Conservation (phyloP, 2,329 filamentous ascomycete genomes). For the Neocatenulostroma microsporum region DNA sequence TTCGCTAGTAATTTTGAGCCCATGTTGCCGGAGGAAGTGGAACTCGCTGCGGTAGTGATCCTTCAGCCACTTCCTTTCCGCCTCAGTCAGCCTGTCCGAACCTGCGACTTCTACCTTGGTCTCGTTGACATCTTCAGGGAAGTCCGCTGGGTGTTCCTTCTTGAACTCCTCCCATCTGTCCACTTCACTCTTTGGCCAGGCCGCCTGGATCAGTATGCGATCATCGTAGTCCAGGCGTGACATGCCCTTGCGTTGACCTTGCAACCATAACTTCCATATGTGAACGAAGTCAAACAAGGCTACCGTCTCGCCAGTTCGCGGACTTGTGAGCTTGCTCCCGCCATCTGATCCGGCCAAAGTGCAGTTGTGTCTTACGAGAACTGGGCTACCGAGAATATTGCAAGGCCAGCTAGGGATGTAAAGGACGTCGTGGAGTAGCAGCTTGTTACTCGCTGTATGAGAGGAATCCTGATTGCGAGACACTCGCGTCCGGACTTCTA, state of each 20-base stretch:
- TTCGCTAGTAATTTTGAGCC: constrained; percentile 31
- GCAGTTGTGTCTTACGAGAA: neutral
- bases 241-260: neutral
- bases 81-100: neutral
- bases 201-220: neutral
- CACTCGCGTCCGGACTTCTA: no score
- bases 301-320: neutral
- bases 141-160: no score
- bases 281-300: neutral
- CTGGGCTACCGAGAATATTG: neutral
- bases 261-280: neutral
- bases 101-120: neutral
- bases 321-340: neutral
- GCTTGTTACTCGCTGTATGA: neutral
- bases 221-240: neutral
- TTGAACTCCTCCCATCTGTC: neutral
- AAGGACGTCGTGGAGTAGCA: neutral
- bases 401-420: neutral
- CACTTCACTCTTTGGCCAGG: neutral
- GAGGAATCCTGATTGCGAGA: neutral
- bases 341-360: constrained; percentile 6
- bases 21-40: constrained; percentile 27
- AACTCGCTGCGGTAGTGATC: constrained; percentile 28
- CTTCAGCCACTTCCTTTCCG: constrained; percentile 32
- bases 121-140: neutral